phyloP scores from a whole-genome alignment of 805 yeast species.

The Ogataea zsoltii region DNA sequence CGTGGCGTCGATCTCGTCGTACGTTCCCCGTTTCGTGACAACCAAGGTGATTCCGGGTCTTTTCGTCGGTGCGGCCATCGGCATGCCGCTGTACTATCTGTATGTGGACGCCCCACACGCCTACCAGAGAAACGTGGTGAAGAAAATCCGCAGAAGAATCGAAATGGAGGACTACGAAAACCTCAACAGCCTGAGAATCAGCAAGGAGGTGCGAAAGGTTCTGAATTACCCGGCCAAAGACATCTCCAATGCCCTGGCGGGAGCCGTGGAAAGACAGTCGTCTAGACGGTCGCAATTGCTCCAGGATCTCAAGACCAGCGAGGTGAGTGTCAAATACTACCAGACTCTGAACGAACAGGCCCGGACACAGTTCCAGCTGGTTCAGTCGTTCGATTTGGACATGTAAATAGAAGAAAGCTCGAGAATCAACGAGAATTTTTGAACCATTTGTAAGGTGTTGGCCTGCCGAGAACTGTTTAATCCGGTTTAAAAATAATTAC shows the following conservation, averaged over 20 bases:
- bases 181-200: constrained; percentile 70
- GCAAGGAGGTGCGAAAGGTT: constrained; percentile 81
- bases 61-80: constrained; percentile 35
- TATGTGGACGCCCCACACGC: constrained; percentile 86
- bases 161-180: constrained; percentile 75
- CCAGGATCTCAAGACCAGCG: constrained; percentile 53
- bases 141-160: constrained; percentile 64
- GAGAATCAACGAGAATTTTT: too few species aligned
- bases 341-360: constrained; percentile 38
- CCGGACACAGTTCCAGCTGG: constrained; percentile 21
- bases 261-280: constrained; percentile 60
- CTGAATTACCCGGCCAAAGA: constrained; percentile 81
- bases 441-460: too few species aligned
- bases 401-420: too few species aligned
- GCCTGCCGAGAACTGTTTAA: too few species aligned
- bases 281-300: constrained; percentile 58
- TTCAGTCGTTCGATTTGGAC: constrained; percentile 21
- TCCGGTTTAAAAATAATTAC: too few species aligned
- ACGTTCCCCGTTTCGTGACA: constrained; percentile 27
- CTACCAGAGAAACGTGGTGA: constrained; percentile 78
- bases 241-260: constrained; percentile 68
- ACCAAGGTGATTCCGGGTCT: constrained; percentile 36
- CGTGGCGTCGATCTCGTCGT: constrained; percentile 29
- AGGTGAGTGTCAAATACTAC: constrained; percentile 57
- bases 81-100: constrained; percentile 46